A percentile compares a stretch with the other conserved stretches of the same genome.
These are phyloP conservation scores for Gynandropsis gynandra DNA, from an alignment of 345 rosid species.

Conservation along the genomic window DNA sequence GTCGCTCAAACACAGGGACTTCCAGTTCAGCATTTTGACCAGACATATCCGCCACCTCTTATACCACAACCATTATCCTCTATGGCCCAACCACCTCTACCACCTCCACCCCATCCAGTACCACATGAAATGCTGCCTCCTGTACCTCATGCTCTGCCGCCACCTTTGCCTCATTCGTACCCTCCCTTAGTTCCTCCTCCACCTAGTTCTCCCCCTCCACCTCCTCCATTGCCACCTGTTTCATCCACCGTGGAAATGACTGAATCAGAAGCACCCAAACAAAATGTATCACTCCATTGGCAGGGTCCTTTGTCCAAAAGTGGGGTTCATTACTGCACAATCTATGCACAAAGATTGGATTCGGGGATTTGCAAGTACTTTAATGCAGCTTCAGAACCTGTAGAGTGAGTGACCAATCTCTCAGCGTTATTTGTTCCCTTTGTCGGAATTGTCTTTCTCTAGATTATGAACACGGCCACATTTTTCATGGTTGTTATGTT, in stretches of 20 bases:
- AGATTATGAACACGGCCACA: conserved; percentile 17
- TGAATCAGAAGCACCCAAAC: conserved; percentile 38
- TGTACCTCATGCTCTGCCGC: conserved; percentile 46
- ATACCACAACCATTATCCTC: conserved; percentile 27
- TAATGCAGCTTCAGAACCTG: conserved; percentile 64
- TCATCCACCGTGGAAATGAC: conserved; percentile 38
- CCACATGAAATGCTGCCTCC: conserved; percentile 39
- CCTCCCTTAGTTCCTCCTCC: conserved; percentile 77
- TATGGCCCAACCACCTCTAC: conserved; percentile 28
- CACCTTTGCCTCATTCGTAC: conserved; percentile 65
- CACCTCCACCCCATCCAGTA: conserved; percentile 42
- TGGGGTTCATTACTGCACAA: conserved; percentile 81
- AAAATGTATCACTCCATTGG: conserved; percentile 49
- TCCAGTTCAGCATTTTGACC: conserved; percentile 57
- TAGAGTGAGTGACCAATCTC: conserved; percentile 50
- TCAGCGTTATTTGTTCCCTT: conserved; percentile 10
- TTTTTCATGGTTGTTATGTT: too few relatives aligned
- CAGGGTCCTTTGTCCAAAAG: conserved; percentile 82
- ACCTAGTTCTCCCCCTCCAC: conserved; percentile 67
- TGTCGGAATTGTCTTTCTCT: conserved; percentile 11
- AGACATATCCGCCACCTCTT: conserved; percentile 44
- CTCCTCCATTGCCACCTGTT: conserved; percentile 30
- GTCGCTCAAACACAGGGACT: conserved; percentile 65
- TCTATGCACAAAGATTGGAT: conserved; percentile 64
- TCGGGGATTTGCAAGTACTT: conserved; percentile 73